A percentile compares a stretch with the other conserved stretches of the same genome.
These are phyloP conservation scores for Arthromyces matolae DNA, from an alignment of 768 basidiomycete species.

Conservation along the genomic window DNA sequence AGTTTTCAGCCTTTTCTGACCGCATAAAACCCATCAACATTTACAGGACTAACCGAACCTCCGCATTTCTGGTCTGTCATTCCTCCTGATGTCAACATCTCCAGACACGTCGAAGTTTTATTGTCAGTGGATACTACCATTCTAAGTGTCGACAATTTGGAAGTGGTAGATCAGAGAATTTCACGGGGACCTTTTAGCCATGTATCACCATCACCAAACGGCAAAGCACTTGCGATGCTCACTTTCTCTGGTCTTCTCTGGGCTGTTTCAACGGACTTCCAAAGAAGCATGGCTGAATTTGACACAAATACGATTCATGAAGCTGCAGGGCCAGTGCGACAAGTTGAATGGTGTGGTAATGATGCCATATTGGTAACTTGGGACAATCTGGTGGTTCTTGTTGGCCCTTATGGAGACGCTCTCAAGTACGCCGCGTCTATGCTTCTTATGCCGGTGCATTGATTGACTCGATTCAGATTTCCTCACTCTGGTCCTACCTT, in stretches of 20 bases:
- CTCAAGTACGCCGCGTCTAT: slow-evolving; percentile 57
- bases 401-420: slow-evolving; percentile 90
- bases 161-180: slow-evolving; percentile 83
- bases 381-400: slow-evolving; percentile 71
- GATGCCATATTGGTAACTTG: slow-evolving; percentile 90
- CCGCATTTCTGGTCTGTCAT: slow-evolving; percentile 87
- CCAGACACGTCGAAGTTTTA: slow-evolving; percentile 86
- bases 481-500: slow-evolving; percentile 73
- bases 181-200: slow-evolving; percentile 86
- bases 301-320: slow-evolving; percentile 57
- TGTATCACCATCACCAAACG: slow-evolving; percentile 89
- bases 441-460: not conserved
- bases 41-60: slow-evolving; percentile 66
- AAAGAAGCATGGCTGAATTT: slow-evolving; percentile 84
- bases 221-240: slow-evolving; percentile 84
- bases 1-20: slow-evolving; percentile 20
- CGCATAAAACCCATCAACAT: slow-evolving; percentile 2
- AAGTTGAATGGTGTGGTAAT: slow-evolving; percentile 94
- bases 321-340: slow-evolving; percentile 55
- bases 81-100: slow-evolving; percentile 85
- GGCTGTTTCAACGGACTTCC: slow-evolving; percentile 96
- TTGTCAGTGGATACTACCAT: slow-evolving; percentile 80
- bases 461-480: slow-evolving; percentile 50
- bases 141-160: slow-evolving; percentile 82
- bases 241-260: slow-evolving; percentile 71